Evolutionary conservation across 345 rosid species (phyloP).

Genomic region (Hypericum androsaemum): DNA sequence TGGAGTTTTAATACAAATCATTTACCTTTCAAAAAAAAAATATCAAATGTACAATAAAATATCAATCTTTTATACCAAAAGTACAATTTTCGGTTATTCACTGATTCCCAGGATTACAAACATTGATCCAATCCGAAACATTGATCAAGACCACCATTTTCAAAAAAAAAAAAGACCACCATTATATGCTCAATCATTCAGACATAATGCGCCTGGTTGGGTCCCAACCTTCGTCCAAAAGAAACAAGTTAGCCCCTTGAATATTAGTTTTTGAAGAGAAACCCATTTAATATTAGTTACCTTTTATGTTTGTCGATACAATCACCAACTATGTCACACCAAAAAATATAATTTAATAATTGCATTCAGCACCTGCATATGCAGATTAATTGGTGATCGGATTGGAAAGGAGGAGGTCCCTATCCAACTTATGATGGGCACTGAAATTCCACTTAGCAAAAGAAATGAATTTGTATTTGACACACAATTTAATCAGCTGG

Average conservation of each 20-base stretch:
- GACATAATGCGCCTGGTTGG: not conserved
- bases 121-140: not conserved
- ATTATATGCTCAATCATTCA: conserved; percentile 11
- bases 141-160: conserved; percentile 10
- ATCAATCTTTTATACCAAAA: no score
- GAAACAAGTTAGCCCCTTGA: not conserved
- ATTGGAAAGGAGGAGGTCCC: not conserved
- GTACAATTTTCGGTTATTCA: no score
- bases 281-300: no score
- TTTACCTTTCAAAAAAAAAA: no score
- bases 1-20: no score
- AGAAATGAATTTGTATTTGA: not conserved
- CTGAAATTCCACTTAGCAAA: conserved; percentile 15
- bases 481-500: no score
- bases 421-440: conserved; percentile 9
- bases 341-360: no score
- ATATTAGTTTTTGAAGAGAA: not conserved
- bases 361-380: not conserved
- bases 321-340: no score
- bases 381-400: not conserved
- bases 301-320: no score
- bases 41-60: no score
- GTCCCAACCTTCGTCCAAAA: not conserved
- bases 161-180: no score
- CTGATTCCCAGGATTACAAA: no score